These are phyloP conservation scores for Collybia nuda DNA, from an alignment of 768 basidiomycete genomes.

Conservation along the genomic window DNA sequence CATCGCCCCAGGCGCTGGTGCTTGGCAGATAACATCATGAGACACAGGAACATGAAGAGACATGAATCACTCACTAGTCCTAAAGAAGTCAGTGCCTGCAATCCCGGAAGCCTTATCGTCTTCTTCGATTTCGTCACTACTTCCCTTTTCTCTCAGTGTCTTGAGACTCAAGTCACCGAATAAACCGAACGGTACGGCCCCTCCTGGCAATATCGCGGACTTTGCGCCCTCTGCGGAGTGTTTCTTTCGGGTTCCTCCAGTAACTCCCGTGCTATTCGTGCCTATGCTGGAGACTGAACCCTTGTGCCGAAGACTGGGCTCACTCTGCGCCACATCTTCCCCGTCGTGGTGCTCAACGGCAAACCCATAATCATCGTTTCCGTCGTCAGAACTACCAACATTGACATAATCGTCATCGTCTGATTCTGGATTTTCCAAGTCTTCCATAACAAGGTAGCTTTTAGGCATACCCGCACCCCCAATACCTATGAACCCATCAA, in stretches of 20 bases:
- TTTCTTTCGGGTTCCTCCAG: slow-evolving; percentile 35
- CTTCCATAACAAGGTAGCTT: slow-evolving; percentile 48
- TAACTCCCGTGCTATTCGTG: slow-evolving; percentile 26
- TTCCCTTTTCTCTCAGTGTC: slow-evolving; percentile 33
- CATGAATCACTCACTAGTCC: slow-evolving; percentile 44
- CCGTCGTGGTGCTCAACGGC: slow-evolving; percentile 43
- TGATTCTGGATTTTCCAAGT: slow-evolving; percentile 38
- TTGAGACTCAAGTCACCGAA: slow-evolving; percentile 63
- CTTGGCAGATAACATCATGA: slow-evolving; percentile 21
- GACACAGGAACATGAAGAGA: slow-evolving; percentile 1
- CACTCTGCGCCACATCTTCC: slow-evolving; percentile 27
- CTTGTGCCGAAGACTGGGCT: slow-evolving; percentile 26
- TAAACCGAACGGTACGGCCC: slow-evolving; percentile 71
- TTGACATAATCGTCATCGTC: slow-evolving; percentile 39
- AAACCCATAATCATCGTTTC: slow-evolving; percentile 36
- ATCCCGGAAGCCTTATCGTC: slow-evolving; percentile 59
- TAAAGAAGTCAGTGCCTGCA: slow-evolving; percentile 69
- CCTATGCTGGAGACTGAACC: slow-evolving; percentile 39
- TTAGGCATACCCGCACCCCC: slow-evolving; percentile 56
- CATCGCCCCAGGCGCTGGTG: slow-evolving; percentile 39
- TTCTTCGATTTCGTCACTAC: slow-evolving; percentile 40
- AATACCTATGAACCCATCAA: slow-evolving; percentile 65
- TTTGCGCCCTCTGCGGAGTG: slow-evolving; percentile 37
- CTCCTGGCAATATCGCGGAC: slow-evolving; percentile 57
- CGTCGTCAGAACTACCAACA: slow-evolving; percentile 26